These are phyloP conservation scores for Phoma sp. DNA, from an alignment of 2,329 filamentous ascomycete species.

Conservation along the genomic window DNA sequence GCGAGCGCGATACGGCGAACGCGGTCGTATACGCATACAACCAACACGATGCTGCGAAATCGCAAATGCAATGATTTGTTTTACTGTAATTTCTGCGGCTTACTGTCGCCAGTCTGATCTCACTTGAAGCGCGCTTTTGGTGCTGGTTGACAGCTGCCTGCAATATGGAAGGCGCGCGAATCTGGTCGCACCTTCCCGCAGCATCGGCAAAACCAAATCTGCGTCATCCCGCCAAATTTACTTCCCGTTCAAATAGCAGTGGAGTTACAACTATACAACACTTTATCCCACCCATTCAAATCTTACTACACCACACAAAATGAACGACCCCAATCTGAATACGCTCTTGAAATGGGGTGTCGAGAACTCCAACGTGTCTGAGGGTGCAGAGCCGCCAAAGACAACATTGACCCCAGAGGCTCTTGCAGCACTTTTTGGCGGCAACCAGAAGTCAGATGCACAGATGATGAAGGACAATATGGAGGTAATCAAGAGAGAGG, in stretches of 20 bases:
- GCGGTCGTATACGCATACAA: neutral
- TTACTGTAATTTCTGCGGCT: neutral
- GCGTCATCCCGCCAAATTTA: conserved; percentile 36
- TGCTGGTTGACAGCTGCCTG: conserved; percentile 17
- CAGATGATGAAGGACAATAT: conserved; percentile 90
- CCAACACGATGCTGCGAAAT: neutral
- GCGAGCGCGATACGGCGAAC: conserved; percentile 7
- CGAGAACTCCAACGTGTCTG: conserved; percentile 62
- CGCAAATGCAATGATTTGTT: neutral
- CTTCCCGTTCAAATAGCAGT: conserved; percentile 19
- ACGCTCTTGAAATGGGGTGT: conserved; percentile 81
- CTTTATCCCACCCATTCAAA: neutral
- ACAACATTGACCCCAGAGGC: conserved; percentile 69
- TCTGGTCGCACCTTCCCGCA: conserved; percentile 26
- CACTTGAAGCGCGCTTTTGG: neutral
- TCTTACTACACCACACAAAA: conserved; percentile 30
- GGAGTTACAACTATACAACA: conserved; percentile 11
- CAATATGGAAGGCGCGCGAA: conserved; percentile 32
- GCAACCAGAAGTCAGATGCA: conserved; percentile 70
- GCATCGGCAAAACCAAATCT: conserved; percentile 20
- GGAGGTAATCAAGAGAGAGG: conserved; percentile 69
- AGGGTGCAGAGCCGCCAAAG: conserved; percentile 35
- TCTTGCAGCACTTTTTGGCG: conserved; percentile 77
- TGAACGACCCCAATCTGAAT: conserved; percentile 70
- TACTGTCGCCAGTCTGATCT: neutral